phyloP scores from a whole-genome alignment of 495 filamentous ascomycete species.

The Patellaria atrata region DNA sequence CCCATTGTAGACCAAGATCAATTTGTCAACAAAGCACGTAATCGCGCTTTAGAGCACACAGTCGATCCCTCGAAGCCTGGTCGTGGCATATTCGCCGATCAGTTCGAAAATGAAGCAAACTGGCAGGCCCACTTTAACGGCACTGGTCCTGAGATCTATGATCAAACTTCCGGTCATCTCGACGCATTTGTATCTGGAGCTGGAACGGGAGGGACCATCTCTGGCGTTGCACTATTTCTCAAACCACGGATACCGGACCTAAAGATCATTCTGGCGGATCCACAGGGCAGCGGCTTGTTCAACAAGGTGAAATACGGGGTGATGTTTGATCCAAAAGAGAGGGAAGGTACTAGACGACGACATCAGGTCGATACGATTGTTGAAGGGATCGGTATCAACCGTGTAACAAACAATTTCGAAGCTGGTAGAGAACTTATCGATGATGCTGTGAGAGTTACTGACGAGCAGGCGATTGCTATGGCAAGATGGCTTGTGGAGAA shows the following conservation, averaged over 20 bases:
- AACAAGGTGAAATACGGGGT: slow-evolving; percentile 85
- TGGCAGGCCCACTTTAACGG: slow-evolving; percentile 66
- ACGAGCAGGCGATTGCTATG: slow-evolving; percentile 85
- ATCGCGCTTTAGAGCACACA: slow-evolving; percentile 58
- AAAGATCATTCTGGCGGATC: slow-evolving; percentile 76
- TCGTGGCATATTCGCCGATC: slow-evolving; percentile 84
- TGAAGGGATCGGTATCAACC: slow-evolving; percentile 90
- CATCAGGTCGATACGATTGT: slow-evolving; percentile 92
- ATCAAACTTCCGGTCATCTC: slow-evolving; percentile 57
- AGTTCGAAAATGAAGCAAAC: slow-evolving; percentile 86
- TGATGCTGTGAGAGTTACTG: slow-evolving; percentile 81
- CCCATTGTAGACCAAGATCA: slow-evolving; percentile 82
- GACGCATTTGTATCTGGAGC: slow-evolving; percentile 95
- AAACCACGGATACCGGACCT: slow-evolving; percentile 53
- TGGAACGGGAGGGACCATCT: slow-evolving; percentile 87
- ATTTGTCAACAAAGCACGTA: slow-evolving; percentile 88
- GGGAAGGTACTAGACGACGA: slow-evolving; percentile 74
- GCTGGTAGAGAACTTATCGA: slow-evolving; percentile 70
- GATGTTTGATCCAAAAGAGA: slow-evolving; percentile 82
- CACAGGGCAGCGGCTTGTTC: slow-evolving; percentile 84
- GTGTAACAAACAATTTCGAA: slow-evolving; percentile 83
- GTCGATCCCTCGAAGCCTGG: slow-evolving; percentile 31
- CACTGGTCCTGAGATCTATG: slow-evolving; percentile 80
- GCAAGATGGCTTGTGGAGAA: slow-evolving; percentile 89
- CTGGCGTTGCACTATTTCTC: slow-evolving; percentile 68